These are phyloP conservation scores for Podila clonocystis DNA, from an alignment of 192 early-diverging fungal species.

Conservation along the genomic window DNA sequence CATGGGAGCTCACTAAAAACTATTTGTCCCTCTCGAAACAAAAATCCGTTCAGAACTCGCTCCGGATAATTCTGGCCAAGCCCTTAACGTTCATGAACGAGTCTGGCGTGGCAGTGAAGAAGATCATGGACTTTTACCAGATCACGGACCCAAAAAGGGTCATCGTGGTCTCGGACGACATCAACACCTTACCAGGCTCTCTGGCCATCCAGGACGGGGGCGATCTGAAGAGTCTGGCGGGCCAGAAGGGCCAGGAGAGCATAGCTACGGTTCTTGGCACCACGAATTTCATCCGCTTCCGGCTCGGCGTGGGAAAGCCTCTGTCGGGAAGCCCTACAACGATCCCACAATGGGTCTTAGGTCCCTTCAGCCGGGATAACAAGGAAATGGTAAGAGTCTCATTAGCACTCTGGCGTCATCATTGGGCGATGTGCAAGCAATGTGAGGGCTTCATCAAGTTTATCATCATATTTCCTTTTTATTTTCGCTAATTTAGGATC, in stretches of 20 bases:
- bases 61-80: constrained; percentile 65
- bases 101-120: constrained; percentile 59
- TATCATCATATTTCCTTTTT: not conserved
- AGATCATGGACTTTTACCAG: constrained; percentile 59
- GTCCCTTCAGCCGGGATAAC: constrained; percentile 55
- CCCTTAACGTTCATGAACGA: constrained; percentile 67
- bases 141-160: constrained; percentile 60
- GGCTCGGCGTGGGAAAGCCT: constrained; percentile 68
- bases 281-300: constrained; percentile 61
- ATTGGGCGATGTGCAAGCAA: not conserved
- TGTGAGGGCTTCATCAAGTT: no score
- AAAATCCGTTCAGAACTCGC: no score
- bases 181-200: constrained; percentile 65
- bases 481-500: constrained; percentile 39
- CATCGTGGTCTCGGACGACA: constrained; percentile 68
- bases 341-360: constrained; percentile 61
- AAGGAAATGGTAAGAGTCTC: constrained; percentile 62
- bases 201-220: constrained; percentile 65
- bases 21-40: no score
- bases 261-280: constrained; percentile 57
- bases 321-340: constrained; percentile 33
- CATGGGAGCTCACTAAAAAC: not conserved
- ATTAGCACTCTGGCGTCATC: not conserved
- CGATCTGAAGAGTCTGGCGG: constrained; percentile 55
- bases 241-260: constrained; percentile 65